Percentiles rank a stretch among this genome's conserved stretches.
phyloP scores from a whole-genome alignment of 2,329 filamentous ascomycete genomes.

The Calonectria montana region DNA sequence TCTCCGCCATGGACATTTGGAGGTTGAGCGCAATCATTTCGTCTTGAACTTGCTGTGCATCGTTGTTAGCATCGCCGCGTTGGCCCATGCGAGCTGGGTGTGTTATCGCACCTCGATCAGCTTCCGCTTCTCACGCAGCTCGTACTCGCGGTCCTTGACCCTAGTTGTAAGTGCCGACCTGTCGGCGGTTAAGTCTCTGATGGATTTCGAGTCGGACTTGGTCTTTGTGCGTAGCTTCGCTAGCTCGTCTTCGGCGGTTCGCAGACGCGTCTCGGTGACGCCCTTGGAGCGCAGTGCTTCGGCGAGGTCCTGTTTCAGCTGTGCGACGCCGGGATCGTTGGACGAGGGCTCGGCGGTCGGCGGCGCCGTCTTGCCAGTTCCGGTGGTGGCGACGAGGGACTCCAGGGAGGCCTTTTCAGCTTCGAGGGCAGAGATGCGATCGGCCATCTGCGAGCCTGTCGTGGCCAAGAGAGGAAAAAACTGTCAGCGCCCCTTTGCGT shows the following conservation, averaged over 20 bases:
- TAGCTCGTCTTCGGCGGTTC: constrained; percentile 72
- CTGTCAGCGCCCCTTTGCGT: constrained; percentile 32
- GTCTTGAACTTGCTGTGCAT: constrained; percentile 81
- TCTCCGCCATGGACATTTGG: constrained; percentile 87
- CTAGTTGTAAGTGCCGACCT: constrained; percentile 71
- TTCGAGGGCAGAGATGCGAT: constrained; percentile 73
- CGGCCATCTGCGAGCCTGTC: constrained; percentile 72
- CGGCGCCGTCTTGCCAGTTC: constrained; percentile 31
- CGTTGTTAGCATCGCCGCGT: constrained; percentile 23
- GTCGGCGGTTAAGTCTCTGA: constrained; percentile 73
- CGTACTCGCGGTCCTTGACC: constrained; percentile 85
- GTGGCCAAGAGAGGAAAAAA: constrained; percentile 44
- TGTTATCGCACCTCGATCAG: constrained; percentile 73
- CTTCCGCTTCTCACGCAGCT: constrained; percentile 85
- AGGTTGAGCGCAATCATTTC: constrained; percentile 90
- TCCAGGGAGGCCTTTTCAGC: constrained; percentile 63
- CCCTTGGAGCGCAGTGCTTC: constrained; percentile 81
- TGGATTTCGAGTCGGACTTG: constrained; percentile 68
- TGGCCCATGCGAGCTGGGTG: neutral
- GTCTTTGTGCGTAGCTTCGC: constrained; percentile 69
- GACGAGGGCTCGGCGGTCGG: constrained; percentile 27
- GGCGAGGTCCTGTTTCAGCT: constrained; percentile 76
- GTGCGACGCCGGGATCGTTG: constrained; percentile 53
- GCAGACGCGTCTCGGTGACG: constrained; percentile 73
- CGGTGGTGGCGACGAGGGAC: constrained; percentile 41